Conservation (phyloP, 2,329 filamentous ascomycete species). For the Gremmenia infestans region DNA sequence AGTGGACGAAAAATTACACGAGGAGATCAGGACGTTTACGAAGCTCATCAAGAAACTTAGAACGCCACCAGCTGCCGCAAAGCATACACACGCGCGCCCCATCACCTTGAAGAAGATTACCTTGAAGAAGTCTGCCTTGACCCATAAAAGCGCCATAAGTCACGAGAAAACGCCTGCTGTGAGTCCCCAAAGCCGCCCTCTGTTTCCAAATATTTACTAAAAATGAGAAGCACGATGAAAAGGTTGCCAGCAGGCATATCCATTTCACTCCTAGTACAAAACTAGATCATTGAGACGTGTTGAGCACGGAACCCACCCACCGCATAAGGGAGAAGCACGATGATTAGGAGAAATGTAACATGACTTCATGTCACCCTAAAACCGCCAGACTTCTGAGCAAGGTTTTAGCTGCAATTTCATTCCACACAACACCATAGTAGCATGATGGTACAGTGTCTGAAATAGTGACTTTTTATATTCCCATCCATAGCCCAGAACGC, state of each 20-base stretch:
- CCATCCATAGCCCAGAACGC: conserved; percentile 7
- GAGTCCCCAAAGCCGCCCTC: too few species aligned
- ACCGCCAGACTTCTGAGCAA: neutral
- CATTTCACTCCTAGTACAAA: neutral
- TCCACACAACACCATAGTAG: neutral
- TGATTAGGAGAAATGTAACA: neutral
- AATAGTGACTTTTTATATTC: conserved; percentile 5
- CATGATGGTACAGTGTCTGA: neutral
- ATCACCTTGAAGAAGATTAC: neutral
- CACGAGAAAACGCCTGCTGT: too few species aligned
- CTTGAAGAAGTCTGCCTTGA: neutral
- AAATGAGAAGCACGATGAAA: too few species aligned
- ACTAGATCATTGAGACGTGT: neutral
- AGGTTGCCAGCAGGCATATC: neutral
- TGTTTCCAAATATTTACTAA: too few species aligned
- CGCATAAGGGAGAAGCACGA: neutral
- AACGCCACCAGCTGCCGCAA: neutral
- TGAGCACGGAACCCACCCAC: neutral
- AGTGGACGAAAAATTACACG: neutral
- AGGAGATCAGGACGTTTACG: neutral
- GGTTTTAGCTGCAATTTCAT: neutral
- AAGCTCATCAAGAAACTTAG: neutral
- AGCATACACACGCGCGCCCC: neutral
- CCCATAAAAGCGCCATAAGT: too few species aligned
- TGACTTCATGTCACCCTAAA: neutral